Evolutionary conservation across 192 early-diverging fungal genomes (phyloP), one percentile per base, ranked within the genome.

Genomic region (Coemansia aciculifera): DNA sequence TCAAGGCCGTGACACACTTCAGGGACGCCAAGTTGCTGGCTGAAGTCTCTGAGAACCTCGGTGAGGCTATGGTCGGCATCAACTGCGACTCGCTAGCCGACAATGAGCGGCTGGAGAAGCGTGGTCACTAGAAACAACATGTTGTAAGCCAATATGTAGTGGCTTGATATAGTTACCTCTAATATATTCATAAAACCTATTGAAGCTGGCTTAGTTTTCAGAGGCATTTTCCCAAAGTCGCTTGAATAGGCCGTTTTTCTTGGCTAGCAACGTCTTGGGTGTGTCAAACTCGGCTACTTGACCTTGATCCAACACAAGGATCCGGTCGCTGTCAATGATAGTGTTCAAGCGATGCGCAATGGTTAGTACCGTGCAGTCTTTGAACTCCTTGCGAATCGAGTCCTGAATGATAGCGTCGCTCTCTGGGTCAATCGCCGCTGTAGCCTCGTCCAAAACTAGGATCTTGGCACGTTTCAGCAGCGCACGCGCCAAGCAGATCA

Each of bases 11-110:
- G 23, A 96, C 96, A 27, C 91, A 99, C 87, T 99, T 84, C 85
- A 90, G 91, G 39, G 91, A 99, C 82, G 74, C 95, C 63, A 87
- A 89, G 74, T 87, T 95, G 32, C 83, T 99, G 27, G 95, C 95
- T 42, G 85, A 89, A 31, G 89, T 98, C 37, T 94, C 93, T 17
- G 93, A 93, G 81, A 85, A 96, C 69, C 87, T 98, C 15, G 95
- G 97, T 64, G 94, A 96, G 84, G 90, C 95, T 38, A 97, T 95
- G 94, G 97, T 97, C 63, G 93, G 94, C 67, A 95, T 98, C 79
- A 95, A 94, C 71, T 76, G 74, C 62, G 64, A 64, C 54, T 76
- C 71, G 17, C 63, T 81, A 39, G 64, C 64, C 24, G 74, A 76
- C 5, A 76, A 62, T 40, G 71, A 81, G 74, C 79, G 74, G n/a